Base-by-base conservation (phyloP, 2,329 filamentous ascomycete genomes). In the Pestalotiopsis sp. region DNA sequence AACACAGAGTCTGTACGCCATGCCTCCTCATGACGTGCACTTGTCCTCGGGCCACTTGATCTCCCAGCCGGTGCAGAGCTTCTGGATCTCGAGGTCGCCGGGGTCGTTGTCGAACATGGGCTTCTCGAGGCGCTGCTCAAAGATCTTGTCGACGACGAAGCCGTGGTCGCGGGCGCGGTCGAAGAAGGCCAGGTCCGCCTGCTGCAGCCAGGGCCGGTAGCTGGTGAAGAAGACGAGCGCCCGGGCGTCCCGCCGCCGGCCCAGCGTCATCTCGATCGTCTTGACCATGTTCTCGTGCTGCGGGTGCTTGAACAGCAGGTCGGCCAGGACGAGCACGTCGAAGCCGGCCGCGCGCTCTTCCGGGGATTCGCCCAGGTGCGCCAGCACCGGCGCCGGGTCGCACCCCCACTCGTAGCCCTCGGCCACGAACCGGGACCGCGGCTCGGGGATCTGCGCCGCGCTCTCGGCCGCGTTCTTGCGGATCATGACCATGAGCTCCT, bases 211-310 rank as follows among this genome's bases (percentile, higher is more conserved):
- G 1, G 95, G 95, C 71, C 96, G 87, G 81, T 98, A 97, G 23
- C 94, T 95, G 0, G 95, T 97, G 83, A 98, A 98, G 80, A 98
- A 97, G 7, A 98, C 94, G 74, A 95, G 88, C 2, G 94, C 94
- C 67, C 86, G 86, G 63, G 91, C 89, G 2, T 83, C 83, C 3
- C 78, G 74, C 3, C 82, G 79, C 70, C 82, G 84, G 73, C 86
- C 87, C 75, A 98, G 80, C 17, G 92, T 93, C 76, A 87, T 78
- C 75, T 87, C 84, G 70, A 98, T 88, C 4, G 92, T 94, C 72
- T 87, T 86, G 72, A 97, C 84, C 70, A 98, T 85, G 75, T 93
- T 94, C 2, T 81, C 84, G 77, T 98, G 95, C 82, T 97, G 94
- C 4, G 91, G 92, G 78, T 98, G 94, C 70, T 96, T 93, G 83